These are phyloP conservation scores for Epicoccum sorghinum DNA, from an alignment of 2,329 filamentous ascomycete genomes.

Conservation along the genomic window DNA sequence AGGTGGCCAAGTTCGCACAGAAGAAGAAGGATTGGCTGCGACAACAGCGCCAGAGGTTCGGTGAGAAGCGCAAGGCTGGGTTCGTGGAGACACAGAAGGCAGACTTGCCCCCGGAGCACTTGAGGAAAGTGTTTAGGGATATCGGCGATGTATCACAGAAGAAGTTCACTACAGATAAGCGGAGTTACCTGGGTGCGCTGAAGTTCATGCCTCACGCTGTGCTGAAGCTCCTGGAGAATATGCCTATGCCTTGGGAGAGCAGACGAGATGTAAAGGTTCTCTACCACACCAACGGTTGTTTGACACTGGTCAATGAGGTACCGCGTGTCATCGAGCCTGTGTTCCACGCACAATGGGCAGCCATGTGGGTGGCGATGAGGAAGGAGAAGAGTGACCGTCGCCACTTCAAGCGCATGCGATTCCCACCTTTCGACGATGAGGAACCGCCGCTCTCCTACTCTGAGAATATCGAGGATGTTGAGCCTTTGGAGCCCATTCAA, in stretches of 20 bases:
- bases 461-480: constrained; percentile 98
- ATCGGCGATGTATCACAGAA: constrained; percentile 99
- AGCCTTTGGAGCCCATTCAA: constrained; percentile 95
- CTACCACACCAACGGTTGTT: constrained; percentile 96
- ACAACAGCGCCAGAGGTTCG: constrained; percentile 87
- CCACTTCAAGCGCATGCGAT: constrained; percentile 98
- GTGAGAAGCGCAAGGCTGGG: constrained; percentile 94
- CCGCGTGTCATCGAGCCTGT: constrained; percentile 97
- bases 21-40: constrained; percentile 99
- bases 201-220: constrained; percentile 99
- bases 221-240: constrained; percentile 95
- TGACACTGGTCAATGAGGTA: constrained; percentile 95
- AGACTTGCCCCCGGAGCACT: constrained; percentile 96
- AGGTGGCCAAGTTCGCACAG: constrained; percentile 91
- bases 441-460: constrained; percentile 97
- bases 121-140: constrained; percentile 97
- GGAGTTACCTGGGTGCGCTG: constrained; percentile 93
- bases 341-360: constrained; percentile 98
- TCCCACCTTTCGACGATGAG: constrained; percentile 97
- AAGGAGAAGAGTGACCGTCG: constrained; percentile 95
- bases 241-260: constrained; percentile 99
- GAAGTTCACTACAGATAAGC: constrained; percentile 98
- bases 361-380: constrained; percentile 99
- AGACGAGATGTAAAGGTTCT: constrained; percentile 95
- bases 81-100: constrained; percentile 98